Evolutionary conservation across 2,329 filamentous ascomycete genomes (phyloP).

Genomic region (Aplosporella prunicola): DNA sequence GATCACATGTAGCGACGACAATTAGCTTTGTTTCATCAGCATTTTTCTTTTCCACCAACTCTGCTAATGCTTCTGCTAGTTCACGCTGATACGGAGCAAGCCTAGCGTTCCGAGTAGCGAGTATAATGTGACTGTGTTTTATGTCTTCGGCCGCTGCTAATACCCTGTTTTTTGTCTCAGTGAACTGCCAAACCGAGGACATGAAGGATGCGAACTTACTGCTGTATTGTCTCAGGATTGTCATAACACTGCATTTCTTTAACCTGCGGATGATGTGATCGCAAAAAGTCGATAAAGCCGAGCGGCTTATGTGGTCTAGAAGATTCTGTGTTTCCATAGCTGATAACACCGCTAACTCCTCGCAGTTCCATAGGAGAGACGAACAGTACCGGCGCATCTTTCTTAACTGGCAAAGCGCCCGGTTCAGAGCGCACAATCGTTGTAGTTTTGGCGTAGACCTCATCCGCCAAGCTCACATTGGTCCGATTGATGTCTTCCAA

Average conservation of each 20-base stretch:
- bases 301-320: neutral
- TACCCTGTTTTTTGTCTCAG: no score
- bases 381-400: neutral
- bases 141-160: no score
- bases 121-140: no score
- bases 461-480: neutral
- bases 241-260: neutral
- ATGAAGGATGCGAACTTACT: no score
- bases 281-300: slow-evolving; percentile 2
- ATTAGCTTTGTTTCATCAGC: neutral
- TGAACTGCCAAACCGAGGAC: no score
- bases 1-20: slow-evolving; percentile 8
- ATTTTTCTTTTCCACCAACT: neutral
- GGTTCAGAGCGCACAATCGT: neutral
- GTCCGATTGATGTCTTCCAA: neutral
- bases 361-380: neutral
- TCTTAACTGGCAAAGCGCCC: neutral
- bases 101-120: slow-evolving; percentile 5
- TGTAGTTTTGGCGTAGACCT: neutral
- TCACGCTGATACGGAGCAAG: neutral
- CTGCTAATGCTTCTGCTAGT: neutral
- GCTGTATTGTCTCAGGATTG: no score
- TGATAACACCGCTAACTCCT: slow-evolving; percentile 2
- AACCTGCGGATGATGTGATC: neutral
- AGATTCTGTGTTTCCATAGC: neutral